Evolutionary conservation across 108 stramenopile genomes (phyloP).

Genomic region (Conticribra guillardii): DNA sequence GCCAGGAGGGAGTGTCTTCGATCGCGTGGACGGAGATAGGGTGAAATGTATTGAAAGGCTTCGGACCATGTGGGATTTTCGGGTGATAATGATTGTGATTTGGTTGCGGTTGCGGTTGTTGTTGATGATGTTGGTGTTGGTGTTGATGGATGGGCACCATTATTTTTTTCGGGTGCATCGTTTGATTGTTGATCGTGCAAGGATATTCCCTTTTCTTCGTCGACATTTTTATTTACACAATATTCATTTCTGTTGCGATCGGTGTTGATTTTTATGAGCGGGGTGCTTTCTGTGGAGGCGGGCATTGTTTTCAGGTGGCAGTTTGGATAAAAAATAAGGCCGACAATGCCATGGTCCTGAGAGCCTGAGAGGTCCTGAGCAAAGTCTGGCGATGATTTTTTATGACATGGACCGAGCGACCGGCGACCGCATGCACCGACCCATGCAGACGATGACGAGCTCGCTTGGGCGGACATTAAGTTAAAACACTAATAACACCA

Average conservation of each 20-base stretch:
- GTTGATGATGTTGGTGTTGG: background rate
- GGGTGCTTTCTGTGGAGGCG: background rate
- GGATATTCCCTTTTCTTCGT: slow-evolving; percentile 6
- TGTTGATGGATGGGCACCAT: slow-evolving; percentile 1
- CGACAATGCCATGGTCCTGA: background rate
- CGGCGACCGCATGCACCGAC: no score
- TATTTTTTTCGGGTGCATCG: no score
- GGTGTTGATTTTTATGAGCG: background rate
- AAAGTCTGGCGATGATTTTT: no score
- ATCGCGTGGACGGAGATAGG: slow-evolving; percentile 42
- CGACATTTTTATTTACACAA: background rate
- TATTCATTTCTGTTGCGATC: background rate
- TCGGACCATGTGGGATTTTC: slow-evolving; percentile 37
- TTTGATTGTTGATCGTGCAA: no score
- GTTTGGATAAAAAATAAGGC: no score
- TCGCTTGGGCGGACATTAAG: no score
- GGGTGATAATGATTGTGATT: background rate
- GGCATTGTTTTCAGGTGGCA: background rate
- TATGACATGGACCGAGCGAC: no score
- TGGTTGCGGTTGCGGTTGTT: background rate
- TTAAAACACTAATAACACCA: no score
- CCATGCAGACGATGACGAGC: no score
- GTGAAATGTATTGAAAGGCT: slow-evolving; percentile 29
- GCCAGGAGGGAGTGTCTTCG: slow-evolving; percentile 30
- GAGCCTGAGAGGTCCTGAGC: background rate